Base-by-base conservation (phyloP, 345 rosid genomes). In the Hibiscus trionum region DNA sequence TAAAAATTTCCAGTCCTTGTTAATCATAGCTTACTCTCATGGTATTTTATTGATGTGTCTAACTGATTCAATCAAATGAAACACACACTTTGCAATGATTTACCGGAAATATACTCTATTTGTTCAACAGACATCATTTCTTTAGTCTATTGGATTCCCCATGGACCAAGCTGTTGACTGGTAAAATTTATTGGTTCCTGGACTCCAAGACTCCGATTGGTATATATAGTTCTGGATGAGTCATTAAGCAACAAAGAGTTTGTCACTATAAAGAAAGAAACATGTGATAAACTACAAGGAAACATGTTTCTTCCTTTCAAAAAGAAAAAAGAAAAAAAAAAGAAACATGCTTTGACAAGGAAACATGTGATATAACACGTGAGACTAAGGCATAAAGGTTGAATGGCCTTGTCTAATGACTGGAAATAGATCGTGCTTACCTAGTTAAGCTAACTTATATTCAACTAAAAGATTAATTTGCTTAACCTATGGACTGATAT, bases 401-500 rank as follows among this genome's bases (percentile, higher is more conserved):
- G 62, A 42, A 4, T 42, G 53, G 16, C 55, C 47, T 37, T 66
- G 77, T 56, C 47, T 50, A 47, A 7, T 50, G 39, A 68, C 33
- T 21, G 24, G 42, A 61, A 27, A 59, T 49, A 70, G 29, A 59
- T n/a, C 24, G 26, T 24, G 27, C 1, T 49, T 49, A 49, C 50
- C 47, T 53, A 21, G 52, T 55, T 65, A 11, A 66, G 33, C 74
- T 55, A 63, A 73, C 68, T 56, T 47, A 56, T 10, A 14, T 21
- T 42, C 12, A 44, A 21, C 39, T 66, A 47, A 33, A 29, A 29
- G 3, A 31, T 29, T 68, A 21, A 44, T 49, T 68, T 68, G 44
- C 42, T 4, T 64, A 66, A 42, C 66, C 19, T 72, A 62, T 64
- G 72, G 71, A 78, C 27, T 57, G 63, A 42, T 70, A 47, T 49